Conservation (phyloP, 176 grass and related monocot genomes). For the Oryza officinalis region DNA sequence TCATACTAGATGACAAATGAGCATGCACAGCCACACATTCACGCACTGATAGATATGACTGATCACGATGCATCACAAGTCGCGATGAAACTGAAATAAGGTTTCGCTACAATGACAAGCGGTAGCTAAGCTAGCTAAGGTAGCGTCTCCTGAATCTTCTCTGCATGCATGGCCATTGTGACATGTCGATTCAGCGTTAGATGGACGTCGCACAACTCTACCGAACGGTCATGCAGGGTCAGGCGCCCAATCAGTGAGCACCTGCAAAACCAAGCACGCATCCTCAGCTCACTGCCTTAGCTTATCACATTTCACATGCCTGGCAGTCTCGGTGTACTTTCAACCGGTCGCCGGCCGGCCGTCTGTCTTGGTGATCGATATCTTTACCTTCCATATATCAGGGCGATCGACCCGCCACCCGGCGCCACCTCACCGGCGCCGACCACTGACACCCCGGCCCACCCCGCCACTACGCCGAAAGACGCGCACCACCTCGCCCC, state of each 20-base stretch:
- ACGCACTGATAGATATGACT: not conserved
- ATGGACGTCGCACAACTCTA: not conserved
- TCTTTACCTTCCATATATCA: slow-evolving; percentile 23
- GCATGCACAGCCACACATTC: not conserved
- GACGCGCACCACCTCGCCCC: not conserved
- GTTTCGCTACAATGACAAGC: not conserved
- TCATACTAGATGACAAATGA: not conserved
- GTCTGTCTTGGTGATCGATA: not conserved
- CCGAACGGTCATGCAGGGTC: not conserved
- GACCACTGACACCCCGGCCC: slow-evolving; percentile 20
- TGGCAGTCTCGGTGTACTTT: slow-evolving; percentile 12
- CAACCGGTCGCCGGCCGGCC: not conserved
- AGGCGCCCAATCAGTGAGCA: not conserved
- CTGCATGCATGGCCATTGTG: slow-evolving; percentile 5
- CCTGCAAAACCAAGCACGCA: slow-evolving; percentile 19
- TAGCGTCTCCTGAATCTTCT: slow-evolving; percentile 26
- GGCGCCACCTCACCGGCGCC: slow-evolving; percentile 40
- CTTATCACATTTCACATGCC: not conserved
- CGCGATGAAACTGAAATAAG: not conserved
- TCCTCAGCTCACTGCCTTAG: not conserved
- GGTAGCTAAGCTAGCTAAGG: not conserved
- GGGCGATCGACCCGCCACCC: not conserved
- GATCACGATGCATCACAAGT: not conserved
- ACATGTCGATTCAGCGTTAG: not conserved
- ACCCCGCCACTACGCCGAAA: slow-evolving; percentile 49